These are phyloP conservation scores for Suhomyces vadensis DNA, from an alignment of 805 yeast species.

Conservation along the genomic window DNA sequence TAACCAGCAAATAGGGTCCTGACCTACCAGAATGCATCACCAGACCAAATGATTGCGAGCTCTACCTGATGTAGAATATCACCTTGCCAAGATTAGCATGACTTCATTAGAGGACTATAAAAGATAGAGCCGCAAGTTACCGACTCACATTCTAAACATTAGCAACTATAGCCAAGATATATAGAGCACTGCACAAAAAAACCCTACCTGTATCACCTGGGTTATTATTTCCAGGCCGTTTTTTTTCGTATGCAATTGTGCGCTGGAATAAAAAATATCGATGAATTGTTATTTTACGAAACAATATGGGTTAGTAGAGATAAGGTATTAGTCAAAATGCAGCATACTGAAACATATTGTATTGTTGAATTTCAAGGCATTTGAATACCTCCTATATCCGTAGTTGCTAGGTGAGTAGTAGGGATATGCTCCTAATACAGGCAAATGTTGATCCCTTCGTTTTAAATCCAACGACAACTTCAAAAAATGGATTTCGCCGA, in stretches of 20 bases:
- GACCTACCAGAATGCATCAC: too few species aligned
- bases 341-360: background rate
- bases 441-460: background rate
- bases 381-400: background rate
- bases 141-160: too few species aligned
- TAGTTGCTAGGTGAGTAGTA: background rate
- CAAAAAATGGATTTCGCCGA: too few species aligned
- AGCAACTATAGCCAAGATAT: too few species aligned
- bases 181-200: too few species aligned
- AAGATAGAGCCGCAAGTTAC: too few species aligned
- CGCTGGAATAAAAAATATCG: constrained; percentile 1
- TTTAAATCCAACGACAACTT: too few species aligned
- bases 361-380: background rate
- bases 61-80: background rate
- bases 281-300: background rate
- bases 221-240: too few species aligned
- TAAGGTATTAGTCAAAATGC: background rate
- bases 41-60: too few species aligned
- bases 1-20: too few species aligned
- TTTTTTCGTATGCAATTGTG: background rate
- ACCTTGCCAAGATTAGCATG: background rate
- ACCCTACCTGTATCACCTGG: too few species aligned
- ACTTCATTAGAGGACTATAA: too few species aligned
- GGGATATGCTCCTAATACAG: background rate
- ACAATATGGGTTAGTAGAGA: background rate